Evolutionary conservation across 2,329 filamentous ascomycete genomes (phyloP), one percentile per base, ranked within the genome.

Genomic region (Nemania sp.): DNA sequence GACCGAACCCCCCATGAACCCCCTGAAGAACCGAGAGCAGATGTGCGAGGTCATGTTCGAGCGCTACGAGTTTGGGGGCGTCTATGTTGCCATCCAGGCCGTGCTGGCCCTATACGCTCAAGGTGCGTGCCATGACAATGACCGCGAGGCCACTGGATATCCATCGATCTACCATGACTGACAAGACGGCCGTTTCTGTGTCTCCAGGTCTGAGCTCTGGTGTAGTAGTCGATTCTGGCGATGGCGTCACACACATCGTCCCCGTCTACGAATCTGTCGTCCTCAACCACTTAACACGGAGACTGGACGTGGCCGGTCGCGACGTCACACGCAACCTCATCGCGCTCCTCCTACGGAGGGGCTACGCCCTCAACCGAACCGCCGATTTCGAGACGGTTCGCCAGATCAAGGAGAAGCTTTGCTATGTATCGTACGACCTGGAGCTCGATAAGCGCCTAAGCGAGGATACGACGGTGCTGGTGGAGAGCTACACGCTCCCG

Each of bases 1-100:
- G 69, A 98, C 94, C 48, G 95, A 99, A 79, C 94, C 95, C 37
- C 95, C 95, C 15, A 95, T 98, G 90, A 98, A 99, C 79, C 95
- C 95, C 48, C 83, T 98, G 63, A 93, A 89, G 83, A 99, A 99
- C 81, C 87, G 95, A 65, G 93, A 98, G 79, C 89, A 96, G 78
- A 99, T 99, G 95, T 92, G 89, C 75, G 92, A 99, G 80, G 92
- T 98, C 78, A 99, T 99, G 95, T 96, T 99, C 77, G 95, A 99
- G 76, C 87, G 91, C 64, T 99, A 98, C 79, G 88, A 87, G 67
- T 99, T 99, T 74, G 94, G 93, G 49, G 95, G 95, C 59, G 94
- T 99, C 60, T 98, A 98, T 74, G 95, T 99, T 63, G 95, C 95
- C 62, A 98, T 98, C 68, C 95, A 99, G 78, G 95, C 95, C 56